phyloP scores from a whole-genome alignment of 257 asterid genomes.

The Solanum pinnatisectum region DNA sequence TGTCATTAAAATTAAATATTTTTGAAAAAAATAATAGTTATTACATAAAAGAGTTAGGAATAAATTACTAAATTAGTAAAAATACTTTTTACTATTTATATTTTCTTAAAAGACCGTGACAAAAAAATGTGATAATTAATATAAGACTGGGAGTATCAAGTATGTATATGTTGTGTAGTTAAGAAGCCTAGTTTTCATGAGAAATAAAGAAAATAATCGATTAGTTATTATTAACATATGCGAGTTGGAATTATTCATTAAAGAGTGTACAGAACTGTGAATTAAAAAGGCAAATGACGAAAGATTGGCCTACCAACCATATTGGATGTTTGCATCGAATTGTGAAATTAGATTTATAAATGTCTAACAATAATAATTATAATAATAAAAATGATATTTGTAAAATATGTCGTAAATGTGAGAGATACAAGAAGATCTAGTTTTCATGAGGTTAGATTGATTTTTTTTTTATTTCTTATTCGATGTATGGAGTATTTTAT shows the following conservation, averaged over 20 bases:
- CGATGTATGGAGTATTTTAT: no score
- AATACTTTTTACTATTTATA: no score
- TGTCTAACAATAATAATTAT: background rate
- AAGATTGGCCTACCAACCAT: background rate
- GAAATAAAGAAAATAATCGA: background rate
- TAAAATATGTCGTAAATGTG: background rate
- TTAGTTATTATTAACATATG: background rate
- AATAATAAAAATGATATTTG: background rate
- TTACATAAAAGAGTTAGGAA: background rate
- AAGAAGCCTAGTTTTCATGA: background rate
- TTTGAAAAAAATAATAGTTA: no score
- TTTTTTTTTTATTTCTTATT: no score
- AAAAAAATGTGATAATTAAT: background rate
- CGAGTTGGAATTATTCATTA: background rate
- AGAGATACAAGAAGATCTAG: background rate
- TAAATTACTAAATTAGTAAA: no score
- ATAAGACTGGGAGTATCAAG: no score
- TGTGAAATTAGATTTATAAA: background rate
- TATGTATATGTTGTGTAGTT: background rate
- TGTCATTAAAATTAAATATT: background rate
- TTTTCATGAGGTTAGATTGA: background rate
- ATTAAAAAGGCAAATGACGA: background rate
- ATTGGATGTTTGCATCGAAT: background rate
- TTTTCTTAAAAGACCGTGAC: background rate
- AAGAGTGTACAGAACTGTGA: background rate